Evolutionary conservation across 1,284 basidiomycete species (phyloP).

Genomic region (Cryptococcus wingfieldii): DNA sequence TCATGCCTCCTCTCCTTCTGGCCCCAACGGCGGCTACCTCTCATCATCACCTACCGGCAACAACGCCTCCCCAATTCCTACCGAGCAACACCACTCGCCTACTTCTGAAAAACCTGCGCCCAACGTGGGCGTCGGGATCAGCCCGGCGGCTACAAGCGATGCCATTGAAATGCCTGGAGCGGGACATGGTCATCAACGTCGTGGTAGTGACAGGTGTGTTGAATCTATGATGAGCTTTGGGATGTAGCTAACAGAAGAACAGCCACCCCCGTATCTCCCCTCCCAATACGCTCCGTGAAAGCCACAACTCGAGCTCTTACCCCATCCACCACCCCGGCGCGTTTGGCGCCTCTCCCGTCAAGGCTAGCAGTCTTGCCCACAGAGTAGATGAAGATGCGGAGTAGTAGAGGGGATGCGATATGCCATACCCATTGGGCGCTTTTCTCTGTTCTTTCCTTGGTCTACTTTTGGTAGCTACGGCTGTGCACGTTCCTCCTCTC

Average conservation of each 20-base stretch:
- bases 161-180: conserved; percentile 36
- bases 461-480: not conserved
- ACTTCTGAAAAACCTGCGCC: conserved; percentile 13
- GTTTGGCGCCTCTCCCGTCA: conserved; percentile 44
- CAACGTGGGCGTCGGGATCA: conserved; percentile 41
- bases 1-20: conserved; percentile 44
- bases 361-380: conserved; percentile 40
- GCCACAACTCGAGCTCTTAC: conserved; percentile 32
- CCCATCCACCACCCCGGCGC: conserved; percentile 34
- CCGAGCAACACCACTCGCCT: conserved; percentile 10
- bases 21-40: conserved; percentile 26
- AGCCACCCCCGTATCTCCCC: conserved; percentile 35
- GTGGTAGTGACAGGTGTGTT: conserved; percentile 38
- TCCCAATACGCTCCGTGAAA: conserved; percentile 36
- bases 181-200: conserved; percentile 23
- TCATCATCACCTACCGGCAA: conserved; percentile 41
- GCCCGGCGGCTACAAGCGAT: conserved; percentile 35
- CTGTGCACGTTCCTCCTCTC: not conserved
- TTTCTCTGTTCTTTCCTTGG: not conserved
- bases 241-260: not conserved
- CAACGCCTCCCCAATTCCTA: conserved; percentile 16
- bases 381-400: conserved; percentile 41
- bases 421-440: not conserved
- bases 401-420: conserved; percentile 2
- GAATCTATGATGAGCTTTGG: not conserved